Base-by-base conservation (phyloP, 768 basidiomycete species). In the Boletus bicolor region DNA sequence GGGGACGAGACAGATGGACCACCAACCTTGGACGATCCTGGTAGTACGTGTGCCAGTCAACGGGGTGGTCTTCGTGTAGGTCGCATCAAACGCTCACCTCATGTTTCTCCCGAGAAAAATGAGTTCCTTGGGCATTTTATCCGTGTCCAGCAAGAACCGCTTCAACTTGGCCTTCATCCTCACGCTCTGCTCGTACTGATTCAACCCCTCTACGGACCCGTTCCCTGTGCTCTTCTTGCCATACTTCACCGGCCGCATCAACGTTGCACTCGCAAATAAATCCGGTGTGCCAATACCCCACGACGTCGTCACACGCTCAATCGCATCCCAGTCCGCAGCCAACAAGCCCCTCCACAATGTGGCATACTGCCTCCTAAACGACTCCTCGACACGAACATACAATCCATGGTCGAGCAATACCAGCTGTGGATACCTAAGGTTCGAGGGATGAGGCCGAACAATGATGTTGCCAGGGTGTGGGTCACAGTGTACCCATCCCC, bases 331-430 rank as follows among this genome's bases (percentile, higher is more conserved):
- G 65, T 88, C 84, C 4, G 77, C 77, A 1, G 76, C 75, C 19
- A 85, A 72, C 64, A 88, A 77, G 17, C 79, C 79, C 49, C 83
- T 79, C 93, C 93, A 94, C 5, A 96, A 74, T 5, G 76, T 72
- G 17, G 88, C 86, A 76, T 94, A 96, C 53, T 95, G 82, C 34
- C 78, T 73, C 58, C 82, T 80, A 68, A 97, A 93, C 2, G 76
- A 68, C 17, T 86, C 80, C 15, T 82, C 70, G 4, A 93, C 79
- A 8, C 76, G 75, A 38, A 95, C 89, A 66, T 96, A 97, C 11
- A 98, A 75, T 1, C 95, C 95, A 68, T 98, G 95, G 67, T 98
- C 95, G 62, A 98, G 83, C 12, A 97, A 77, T 34, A 97, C 88
- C 58, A 93, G 76, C 63, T 89, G 86, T 2, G 84, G 78, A 6